Conservation (phyloP, 1,284 basidiomycete genomes). For the Microbotryum intermedium region DNA sequence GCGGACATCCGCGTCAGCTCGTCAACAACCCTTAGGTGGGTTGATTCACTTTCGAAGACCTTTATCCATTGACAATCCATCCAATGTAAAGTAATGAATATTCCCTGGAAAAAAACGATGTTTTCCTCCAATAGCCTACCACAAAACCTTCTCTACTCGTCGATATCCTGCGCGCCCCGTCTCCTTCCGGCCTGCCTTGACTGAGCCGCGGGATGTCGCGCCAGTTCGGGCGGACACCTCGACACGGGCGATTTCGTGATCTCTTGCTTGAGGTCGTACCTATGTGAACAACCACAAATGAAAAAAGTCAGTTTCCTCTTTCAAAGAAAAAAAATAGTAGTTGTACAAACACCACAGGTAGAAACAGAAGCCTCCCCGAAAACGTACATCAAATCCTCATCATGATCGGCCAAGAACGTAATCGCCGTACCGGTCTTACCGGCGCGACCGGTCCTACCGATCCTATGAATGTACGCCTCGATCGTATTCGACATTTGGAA, state of each 20-base stretch:
- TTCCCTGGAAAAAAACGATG: too few relatives aligned
- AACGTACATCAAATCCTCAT: slow-evolving; percentile 91
- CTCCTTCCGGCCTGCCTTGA: slow-evolving; percentile 40
- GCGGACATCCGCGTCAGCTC: too few relatives aligned
- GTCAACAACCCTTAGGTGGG: too few relatives aligned
- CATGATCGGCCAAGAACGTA: slow-evolving; percentile 90
- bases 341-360: not conserved
- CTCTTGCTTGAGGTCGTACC: slow-evolving; percentile 88
- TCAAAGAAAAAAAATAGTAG: not conserved
- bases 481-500: slow-evolving; percentile 95
- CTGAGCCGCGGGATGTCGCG: slow-evolving; percentile 80
- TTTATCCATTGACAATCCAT: too few relatives aligned
- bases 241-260: slow-evolving; percentile 86
- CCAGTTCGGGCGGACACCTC: slow-evolving; percentile 77
- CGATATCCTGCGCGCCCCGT: too few relatives aligned
- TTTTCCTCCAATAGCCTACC: too few relatives aligned
- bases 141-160: too few relatives aligned
- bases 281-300: slow-evolving; percentile 36
- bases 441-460: slow-evolving; percentile 93
- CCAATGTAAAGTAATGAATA: too few relatives aligned
- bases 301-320: not conserved
- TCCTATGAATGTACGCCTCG: slow-evolving; percentile 94
- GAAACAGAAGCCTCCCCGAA: slow-evolving; percentile 3
- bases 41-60: too few relatives aligned
- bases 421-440: slow-evolving; percentile 88